Evolutionary conservation across 345 rosid species (phyloP).

Genomic region (Eucalyptus camaldulensis): DNA sequence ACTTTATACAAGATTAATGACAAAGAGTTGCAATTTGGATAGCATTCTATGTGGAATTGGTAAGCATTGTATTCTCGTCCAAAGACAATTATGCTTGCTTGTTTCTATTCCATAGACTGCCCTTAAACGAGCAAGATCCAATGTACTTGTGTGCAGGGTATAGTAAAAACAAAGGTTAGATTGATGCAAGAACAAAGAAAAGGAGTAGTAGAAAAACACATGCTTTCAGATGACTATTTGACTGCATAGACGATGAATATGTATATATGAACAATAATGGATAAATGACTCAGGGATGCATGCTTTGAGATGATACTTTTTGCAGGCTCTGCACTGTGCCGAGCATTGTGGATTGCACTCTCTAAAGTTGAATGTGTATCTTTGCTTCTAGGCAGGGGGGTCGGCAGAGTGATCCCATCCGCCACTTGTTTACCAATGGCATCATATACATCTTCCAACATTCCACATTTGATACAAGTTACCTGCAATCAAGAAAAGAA

Average conservation of each 20-base stretch:
- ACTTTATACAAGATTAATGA: not conserved
- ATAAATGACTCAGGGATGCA: not conserved
- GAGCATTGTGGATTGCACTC: not conserved
- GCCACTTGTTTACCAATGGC: not conserved
- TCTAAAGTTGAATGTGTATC: conserved; percentile 30
- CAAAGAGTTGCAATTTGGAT: not conserved
- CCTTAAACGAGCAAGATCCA: not conserved
- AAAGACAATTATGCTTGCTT: not conserved
- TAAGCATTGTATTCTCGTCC: not conserved
- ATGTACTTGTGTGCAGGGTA: not conserved
- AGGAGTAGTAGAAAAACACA: not conserved
- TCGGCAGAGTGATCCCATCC: not conserved
- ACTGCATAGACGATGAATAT: not conserved
- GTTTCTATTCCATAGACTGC: not conserved
- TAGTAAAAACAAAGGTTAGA: not conserved
- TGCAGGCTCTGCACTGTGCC: not conserved
- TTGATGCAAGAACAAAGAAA: not conserved
- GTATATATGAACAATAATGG: no score
- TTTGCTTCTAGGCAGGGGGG: conserved; percentile 20
- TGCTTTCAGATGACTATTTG: not conserved
- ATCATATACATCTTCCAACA: conserved; percentile 78
- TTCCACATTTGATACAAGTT: conserved; percentile 56
- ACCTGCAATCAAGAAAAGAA: conserved; percentile 35
- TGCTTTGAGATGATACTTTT: not conserved
- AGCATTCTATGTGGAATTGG: not conserved